phyloP scores from a whole-genome alignment of 1,139 yeast species.

The Scheffersomyces titani region DNA sequence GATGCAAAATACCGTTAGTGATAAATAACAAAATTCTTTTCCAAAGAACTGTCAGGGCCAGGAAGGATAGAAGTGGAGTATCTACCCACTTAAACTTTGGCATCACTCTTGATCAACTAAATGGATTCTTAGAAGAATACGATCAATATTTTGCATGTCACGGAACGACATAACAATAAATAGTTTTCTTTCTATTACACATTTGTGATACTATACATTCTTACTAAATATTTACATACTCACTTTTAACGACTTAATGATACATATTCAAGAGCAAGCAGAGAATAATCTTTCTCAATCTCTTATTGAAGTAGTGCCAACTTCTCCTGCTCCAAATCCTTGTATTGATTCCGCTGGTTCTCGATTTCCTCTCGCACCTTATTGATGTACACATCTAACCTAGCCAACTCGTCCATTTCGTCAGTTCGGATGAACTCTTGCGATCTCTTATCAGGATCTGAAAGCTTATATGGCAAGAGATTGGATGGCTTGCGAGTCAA shows the following conservation, averaged over 20 bases:
- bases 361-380: conserved; percentile 62
- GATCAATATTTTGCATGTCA: conserved; percentile 10
- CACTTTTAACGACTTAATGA: background rate
- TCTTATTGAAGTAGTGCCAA: conserved; percentile 39
- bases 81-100: conserved; percentile 17
- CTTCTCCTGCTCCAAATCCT: conserved; percentile 51
- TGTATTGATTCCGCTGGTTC: conserved; percentile 50
- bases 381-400: conserved; percentile 66
- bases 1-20: conserved; percentile 25
- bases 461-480: conserved; percentile 60
- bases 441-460: conserved; percentile 43
- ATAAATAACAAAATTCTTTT: conserved; percentile 2
- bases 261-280: background rate
- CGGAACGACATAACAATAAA: background rate
- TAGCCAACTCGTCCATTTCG: conserved; percentile 78
- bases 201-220: background rate
- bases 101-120: conserved; percentile 18
- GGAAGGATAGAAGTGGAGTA: conserved; percentile 7
- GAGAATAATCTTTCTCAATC: background rate
- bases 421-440: conserved; percentile 46
- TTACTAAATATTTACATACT: background rate
- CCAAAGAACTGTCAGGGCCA: background rate
- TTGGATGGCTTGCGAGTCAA: conserved; percentile 78
- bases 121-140: conserved; percentile 23
- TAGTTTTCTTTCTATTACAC: background rate